Evolutionary conservation across 352 stramenopile genomes (phyloP).

Genomic region (Phytopythium helicoides): DNA sequence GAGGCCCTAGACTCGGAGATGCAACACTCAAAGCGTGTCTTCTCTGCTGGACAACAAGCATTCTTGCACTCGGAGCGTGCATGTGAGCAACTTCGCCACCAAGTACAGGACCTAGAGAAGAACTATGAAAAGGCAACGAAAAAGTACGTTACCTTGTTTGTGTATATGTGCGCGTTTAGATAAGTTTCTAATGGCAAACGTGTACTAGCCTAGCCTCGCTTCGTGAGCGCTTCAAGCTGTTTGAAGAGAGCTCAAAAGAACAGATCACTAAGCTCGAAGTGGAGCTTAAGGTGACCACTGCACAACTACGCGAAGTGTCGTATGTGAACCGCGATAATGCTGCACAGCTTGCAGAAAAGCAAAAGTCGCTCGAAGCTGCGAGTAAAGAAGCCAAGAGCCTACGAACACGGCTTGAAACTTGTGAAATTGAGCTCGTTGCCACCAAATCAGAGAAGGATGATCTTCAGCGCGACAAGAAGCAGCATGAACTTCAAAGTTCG

Average conservation of each 20-base stretch:
- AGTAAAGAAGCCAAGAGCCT: constrained; percentile 48
- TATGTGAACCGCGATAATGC: constrained; percentile 77
- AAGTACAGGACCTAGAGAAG: constrained; percentile 68
- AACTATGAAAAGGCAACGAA: constrained; percentile 75
- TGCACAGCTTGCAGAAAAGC: constrained; percentile 52
- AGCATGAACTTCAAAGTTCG: constrained; percentile 48
- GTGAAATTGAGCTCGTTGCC: constrained; percentile 31
- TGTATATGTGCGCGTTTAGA: neutral
- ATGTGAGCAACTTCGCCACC: constrained; percentile 66
- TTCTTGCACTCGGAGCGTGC: constrained; percentile 70
- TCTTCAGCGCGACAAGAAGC: constrained; percentile 55
- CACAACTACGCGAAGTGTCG: constrained; percentile 70
- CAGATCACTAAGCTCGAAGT: constrained; percentile 80
- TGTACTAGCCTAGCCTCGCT: constrained; percentile 65
- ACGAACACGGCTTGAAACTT: constrained; percentile 34
- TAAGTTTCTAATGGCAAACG: too few relatives aligned
- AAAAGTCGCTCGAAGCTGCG: constrained; percentile 44
- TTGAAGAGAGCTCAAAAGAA: constrained; percentile 71
- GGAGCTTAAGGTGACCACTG: constrained; percentile 71
- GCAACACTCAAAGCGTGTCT: constrained; percentile 79
- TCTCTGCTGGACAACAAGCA: constrained; percentile 71
- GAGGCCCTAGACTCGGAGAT: constrained; percentile 73
- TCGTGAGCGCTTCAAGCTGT: constrained; percentile 73
- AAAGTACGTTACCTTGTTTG: constrained; percentile 39
- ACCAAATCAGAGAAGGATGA: constrained; percentile 59